These are phyloP conservation scores for Euphorbia celastroides DNA, from an alignment of 441 rosid species.

Conservation along the genomic window DNA sequence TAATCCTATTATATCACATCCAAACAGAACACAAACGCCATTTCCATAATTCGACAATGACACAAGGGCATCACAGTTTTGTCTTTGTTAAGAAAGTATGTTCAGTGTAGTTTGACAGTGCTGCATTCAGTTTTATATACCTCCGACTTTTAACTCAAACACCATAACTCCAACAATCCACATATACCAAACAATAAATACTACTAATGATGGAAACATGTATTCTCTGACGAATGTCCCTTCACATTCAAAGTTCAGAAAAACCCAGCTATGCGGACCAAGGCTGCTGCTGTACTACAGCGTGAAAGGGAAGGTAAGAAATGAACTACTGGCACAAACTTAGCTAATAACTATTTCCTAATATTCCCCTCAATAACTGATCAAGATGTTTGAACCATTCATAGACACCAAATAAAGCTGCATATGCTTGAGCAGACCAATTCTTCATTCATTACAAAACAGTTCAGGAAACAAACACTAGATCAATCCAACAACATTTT, in stretches of 20 bases:
- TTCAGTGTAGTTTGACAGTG: neutral
- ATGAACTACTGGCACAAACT: neutral
- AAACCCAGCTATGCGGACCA: neutral
- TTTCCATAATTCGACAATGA: neutral
- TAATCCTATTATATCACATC: neutral
- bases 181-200: neutral
- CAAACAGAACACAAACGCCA: neutral
- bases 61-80: neutral
- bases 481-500: neutral
- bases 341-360: neutral
- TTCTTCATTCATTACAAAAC: neutral
- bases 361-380: neutral
- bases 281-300: neutral
- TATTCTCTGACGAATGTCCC: neutral
- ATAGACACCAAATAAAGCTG: neutral
- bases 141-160: neutral
- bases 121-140: neutral
- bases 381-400: neutral
- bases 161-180: neutral
- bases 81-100: neutral
- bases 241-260: neutral
- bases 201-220: neutral
- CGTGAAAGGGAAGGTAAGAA: neutral
- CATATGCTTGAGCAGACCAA: neutral
- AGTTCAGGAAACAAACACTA: neutral